Evolutionary conservation across 2,329 filamentous ascomycete genomes (phyloP).

Genomic region (Hypoxylon sp.): DNA sequence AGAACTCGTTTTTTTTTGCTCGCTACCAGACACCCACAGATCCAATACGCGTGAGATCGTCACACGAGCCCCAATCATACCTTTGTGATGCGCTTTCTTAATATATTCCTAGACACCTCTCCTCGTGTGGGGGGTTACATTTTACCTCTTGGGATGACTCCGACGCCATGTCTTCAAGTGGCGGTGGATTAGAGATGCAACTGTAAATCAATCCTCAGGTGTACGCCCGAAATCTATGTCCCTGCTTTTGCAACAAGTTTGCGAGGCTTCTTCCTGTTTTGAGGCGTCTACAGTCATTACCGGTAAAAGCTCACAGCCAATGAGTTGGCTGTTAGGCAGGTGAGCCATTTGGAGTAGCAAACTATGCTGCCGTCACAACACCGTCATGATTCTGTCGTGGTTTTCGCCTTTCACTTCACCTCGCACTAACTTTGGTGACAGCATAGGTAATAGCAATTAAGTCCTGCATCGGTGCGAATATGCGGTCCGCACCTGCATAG

Average conservation of each 20-base stretch:
- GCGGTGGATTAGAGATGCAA: conserved; percentile 19
- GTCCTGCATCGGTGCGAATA: conserved; percentile 1
- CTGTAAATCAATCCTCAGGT: conserved; percentile 25
- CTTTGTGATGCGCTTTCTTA: conserved; percentile 19
- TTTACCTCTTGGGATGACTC: conserved; percentile 22
- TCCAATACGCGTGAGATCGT: conserved; percentile 18
- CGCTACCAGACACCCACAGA: conserved; percentile 2
- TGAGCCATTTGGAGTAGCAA: conserved; percentile 9
- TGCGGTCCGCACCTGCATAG: conserved; percentile 15
- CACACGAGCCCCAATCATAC: conserved; percentile 16
- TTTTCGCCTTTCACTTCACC: no score
- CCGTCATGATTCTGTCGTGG: conserved; percentile 13
- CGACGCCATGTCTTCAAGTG: conserved; percentile 30
- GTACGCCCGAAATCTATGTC: no score
- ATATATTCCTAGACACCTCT: conserved; percentile 28
- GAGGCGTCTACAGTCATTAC: conserved; percentile 6
- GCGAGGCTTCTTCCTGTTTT: conserved; percentile 2
- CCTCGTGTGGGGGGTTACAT: conserved; percentile 33
- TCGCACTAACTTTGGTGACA: not conserved
- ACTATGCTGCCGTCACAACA: conserved; percentile 8
- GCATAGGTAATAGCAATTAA: no score
- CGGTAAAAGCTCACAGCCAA: conserved; percentile 5
- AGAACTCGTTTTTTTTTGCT: conserved; percentile 5
- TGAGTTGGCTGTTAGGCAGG: not conserved
- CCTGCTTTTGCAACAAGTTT: no score